Base-by-base conservation (phyloP, 1,284 basidiomycete genomes). In the Malassezia arunalokei region DNA sequence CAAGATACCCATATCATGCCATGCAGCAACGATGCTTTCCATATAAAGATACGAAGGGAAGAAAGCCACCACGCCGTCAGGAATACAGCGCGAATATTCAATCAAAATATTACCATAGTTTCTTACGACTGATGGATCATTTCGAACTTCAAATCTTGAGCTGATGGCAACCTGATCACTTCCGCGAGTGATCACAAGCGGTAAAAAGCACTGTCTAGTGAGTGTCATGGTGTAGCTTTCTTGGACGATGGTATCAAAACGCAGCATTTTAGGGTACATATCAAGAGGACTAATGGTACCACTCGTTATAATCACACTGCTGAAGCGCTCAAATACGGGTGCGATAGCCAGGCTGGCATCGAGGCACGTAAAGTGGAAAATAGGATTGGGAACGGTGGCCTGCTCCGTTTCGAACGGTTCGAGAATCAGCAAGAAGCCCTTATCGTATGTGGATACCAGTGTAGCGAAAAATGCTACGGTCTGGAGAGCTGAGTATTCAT, bases 261-360 rank as follows among this genome's bases (percentile, higher is more conserved):
- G 88, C 40, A 99, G 79, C 86, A 99, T 99, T 76, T 98, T 99
- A 20, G 94, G 94, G 75, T 99, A 94, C 94, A 99, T 99, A 76
- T 99, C 94, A 51, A 98, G 77, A 5, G 94, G 94, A 6, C 90
- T 95, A 65, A 99, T 91, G 30, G 94, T 98, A 65, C 94, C 94
- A 11, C 89, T 95, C 0, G 94, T 98, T 74, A 99, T 98, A 64
- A 98, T 89, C 40, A 99, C 94, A 60, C 86, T 91, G 73, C 87
- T 91, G 74, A 98, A 99, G 40, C 91, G 84, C 71, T 99, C 94
- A 73, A 99, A 96, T 24, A 99, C 87, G 0, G 94, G 94, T 62
- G 89, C 88, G 66, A 98, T 99, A 8, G 94, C 94, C 28, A 99
- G 81, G 1, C 91, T 90, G 0, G 94, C 94, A 74, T 99, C 94